Base-by-base conservation (phyloP, 2,329 filamentous ascomycete genomes). In the Alternaria ventricosa region DNA sequence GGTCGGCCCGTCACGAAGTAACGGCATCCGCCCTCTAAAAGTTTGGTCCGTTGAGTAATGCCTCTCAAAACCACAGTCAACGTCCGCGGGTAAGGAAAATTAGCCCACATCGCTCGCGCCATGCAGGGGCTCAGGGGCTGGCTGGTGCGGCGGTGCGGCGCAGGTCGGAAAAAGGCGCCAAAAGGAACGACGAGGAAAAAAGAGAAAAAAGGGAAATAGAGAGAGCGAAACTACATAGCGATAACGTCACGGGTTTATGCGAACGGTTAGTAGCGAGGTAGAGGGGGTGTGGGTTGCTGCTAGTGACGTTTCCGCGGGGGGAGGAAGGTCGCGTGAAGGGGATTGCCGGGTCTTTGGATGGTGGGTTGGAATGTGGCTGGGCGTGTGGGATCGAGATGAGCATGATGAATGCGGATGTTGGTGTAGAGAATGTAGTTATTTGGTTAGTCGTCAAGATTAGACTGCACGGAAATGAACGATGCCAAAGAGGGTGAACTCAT, bases 41-140 rank as follows among this genome's bases (percentile, higher is more conserved):
- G 49, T 53, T 53, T 53, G 49, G 49, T 53, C 33, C 30, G 49
- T 53, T 53, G 30, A 41, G 20, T 53, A 53, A 53, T 53, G 33
- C 13, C 30, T 30, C 30, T 41, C 23, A 41, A 22, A 41, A 36
- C 22, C 30, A 53, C 22, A 15, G 2, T 2, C 15, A 22, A 9
- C 30, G 20, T 53, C 36, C 9, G 36, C 36, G 28, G 49, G 49
- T 41, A 36, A 41, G 49, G 20, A 23, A 53, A 25, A 33, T 41
- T 53, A 53, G 30, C 30, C 13, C 22, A 41, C 36, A 15, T 12
- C n/a, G 20, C 9, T 53, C 20, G 30, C 28, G 49, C 49, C 49
- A 53, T 53, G 49, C 49, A 53, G 49, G 49, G 49, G 49, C 20
- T 53, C 20, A 53, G 49, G 49, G 30, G 49, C 30, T 53, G 30